Evolutionary conservation across 768 basidiomycete genomes (phyloP).

Genomic region (Hygrophorus pudorinus): DNA sequence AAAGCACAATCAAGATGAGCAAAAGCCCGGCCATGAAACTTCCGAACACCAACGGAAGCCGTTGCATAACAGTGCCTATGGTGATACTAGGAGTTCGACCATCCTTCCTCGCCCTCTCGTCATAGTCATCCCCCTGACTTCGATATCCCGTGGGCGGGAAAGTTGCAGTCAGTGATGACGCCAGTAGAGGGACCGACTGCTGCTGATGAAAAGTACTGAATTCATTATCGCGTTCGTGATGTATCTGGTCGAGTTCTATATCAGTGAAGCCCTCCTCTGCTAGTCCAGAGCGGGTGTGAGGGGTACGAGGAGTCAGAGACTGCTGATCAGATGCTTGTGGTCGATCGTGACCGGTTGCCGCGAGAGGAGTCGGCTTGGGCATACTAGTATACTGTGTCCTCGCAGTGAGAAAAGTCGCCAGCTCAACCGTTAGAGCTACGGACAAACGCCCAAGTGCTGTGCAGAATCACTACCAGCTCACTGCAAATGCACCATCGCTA

Average conservation of each 20-base stretch:
- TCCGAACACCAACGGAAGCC: constrained; percentile 36
- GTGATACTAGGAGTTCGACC: constrained; percentile 8
- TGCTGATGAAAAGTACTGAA: constrained; percentile 28
- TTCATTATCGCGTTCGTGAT: constrained; percentile 22
- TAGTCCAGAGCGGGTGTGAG: constrained; percentile 49
- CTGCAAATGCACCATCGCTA: too few species aligned
- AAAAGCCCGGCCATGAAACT: constrained; percentile 32
- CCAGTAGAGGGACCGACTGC: constrained; percentile 37
- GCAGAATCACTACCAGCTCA: too few species aligned
- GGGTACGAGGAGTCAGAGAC: constrained; percentile 47
- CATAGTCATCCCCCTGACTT: constrained; percentile 31
- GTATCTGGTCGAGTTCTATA: constrained; percentile 33
- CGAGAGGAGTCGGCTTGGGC: constrained; percentile 30
- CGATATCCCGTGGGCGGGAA: constrained; percentile 29
- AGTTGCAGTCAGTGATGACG: constrained; percentile 33
- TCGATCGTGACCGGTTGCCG: constrained; percentile 22
- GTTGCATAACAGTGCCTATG: constrained; percentile 17
- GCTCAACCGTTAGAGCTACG: too few species aligned
- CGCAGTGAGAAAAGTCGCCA: too few species aligned
- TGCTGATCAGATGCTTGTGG: constrained; percentile 22
- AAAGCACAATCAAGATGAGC: constrained; percentile 39
- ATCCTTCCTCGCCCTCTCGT: constrained; percentile 11
- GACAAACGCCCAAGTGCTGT: too few species aligned
- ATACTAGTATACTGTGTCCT: too few species aligned
- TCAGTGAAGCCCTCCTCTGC: constrained; percentile 44